Conservation (phyloP, 192 early-diverging fungal species). For the Gryganskiella cystojenkinii region DNA sequence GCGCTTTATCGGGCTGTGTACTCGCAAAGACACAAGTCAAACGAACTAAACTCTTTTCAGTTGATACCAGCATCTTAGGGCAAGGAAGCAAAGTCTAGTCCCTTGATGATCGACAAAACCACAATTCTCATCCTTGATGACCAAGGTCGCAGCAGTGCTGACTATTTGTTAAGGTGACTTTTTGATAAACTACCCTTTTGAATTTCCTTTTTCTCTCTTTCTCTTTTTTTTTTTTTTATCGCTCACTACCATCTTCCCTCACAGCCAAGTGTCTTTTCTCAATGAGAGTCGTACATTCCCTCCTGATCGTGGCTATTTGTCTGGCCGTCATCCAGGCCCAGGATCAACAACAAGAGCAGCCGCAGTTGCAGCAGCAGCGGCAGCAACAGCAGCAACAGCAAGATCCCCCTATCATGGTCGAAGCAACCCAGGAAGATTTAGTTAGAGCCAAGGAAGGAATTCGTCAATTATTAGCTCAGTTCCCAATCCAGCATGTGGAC, state of each 20-base stretch:
- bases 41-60: too few relatives aligned
- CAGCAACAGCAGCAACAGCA: not conserved
- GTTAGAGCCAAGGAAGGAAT: not conserved
- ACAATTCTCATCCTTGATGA: too few relatives aligned
- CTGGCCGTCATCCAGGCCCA: slow-evolving; percentile 1
- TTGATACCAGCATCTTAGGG: too few relatives aligned
- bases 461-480: slow-evolving; percentile 1
- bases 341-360: slow-evolving; percentile 1
- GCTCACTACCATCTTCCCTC: not conserved
- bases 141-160: too few relatives aligned
- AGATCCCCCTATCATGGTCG: not conserved
- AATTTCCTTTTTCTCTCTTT: not conserved
- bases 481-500: slow-evolving; percentile 21
- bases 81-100: too few relatives aligned
- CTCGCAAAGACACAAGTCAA: too few relatives aligned
- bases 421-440: slow-evolving; percentile 2
- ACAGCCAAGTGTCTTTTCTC: not conserved
- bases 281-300: too few relatives aligned
- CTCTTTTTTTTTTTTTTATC: not conserved
- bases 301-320: not conserved
- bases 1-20: too few relatives aligned
- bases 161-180: not conserved
- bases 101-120: too few relatives aligned
- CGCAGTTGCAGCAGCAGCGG: not conserved
- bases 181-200: not conserved